Evolutionary conservation across 164 flowering plant species (phyloP), one percentile per base, ranked within the genome.

Genomic region (Chloranthus sessilifolius): DNA sequence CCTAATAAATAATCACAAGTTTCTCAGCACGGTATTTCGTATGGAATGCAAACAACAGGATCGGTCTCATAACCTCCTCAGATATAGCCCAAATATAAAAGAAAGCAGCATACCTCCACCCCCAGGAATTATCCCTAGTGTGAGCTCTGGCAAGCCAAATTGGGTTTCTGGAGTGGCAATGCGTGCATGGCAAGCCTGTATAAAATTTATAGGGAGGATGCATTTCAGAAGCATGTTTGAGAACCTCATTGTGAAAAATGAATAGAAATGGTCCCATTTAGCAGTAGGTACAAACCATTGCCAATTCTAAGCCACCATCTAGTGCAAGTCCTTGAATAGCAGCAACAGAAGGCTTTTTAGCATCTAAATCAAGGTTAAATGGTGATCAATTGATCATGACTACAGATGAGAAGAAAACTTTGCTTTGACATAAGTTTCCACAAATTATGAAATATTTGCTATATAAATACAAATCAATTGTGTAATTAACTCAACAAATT

Each of bases 291-390:
- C 87, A 52, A 58, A 83, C 94, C 95, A 92, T 50, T 19, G 95
- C 77, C 56, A 89, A 58, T 61, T 94, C 97, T 55, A 94, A 71
- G 63, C 97, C 99, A 62, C 97, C 99, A 48, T 97, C 97, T 58
- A 94, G 85, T 55, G 99, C 99, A 60, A 89, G 82, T 48, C 99
- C 97, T 71, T 78, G 78, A 36, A 89, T 52, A 28, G 99, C 97
- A 62, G 95, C 96, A 72, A 94, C 97, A 49, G 73, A 52, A 23
- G 99, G 97, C 64, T 94, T 94, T 59, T 71, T 78, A 47, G 58
- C 79, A 81, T 86, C 97, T 92, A 61, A 34, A 19, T n/a, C n/a
- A n/a, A n/a, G n/a, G n/a, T n/a, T n/a, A n/a, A n/a, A n/a, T n/a
- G n/a, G n/a, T n/a, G n/a, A n/a, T n/a, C n/a, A n/a, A n/a, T n/a